Conservation (phyloP, 192 early-diverging fungal genomes). For the Chytriomyces hyalinus region DNA sequence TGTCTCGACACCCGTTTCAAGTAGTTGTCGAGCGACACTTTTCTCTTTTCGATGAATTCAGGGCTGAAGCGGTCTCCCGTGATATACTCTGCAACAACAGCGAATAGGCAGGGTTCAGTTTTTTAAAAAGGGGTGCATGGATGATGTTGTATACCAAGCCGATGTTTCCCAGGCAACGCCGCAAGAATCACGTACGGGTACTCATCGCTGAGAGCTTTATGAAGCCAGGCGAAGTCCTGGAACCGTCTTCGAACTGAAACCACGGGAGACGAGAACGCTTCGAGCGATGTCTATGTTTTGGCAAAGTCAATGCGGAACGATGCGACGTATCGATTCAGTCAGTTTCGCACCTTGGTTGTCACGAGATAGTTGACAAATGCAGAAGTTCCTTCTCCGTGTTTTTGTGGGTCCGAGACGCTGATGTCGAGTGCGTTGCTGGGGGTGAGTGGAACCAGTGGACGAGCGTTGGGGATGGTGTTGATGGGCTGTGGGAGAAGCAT, state of each 20-base stretch:
- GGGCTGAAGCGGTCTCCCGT: constrained; percentile 92
- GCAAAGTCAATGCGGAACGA: neutral
- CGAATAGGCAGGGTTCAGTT: neutral
- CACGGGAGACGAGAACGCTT: constrained; percentile 56
- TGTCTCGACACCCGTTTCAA: constrained; percentile 81
- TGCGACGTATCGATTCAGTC: too few relatives aligned
- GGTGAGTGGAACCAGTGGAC: constrained; percentile 1
- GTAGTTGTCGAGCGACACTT: constrained; percentile 81
- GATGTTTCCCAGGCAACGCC: constrained; percentile 90
- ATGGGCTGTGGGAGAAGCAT: too few relatives aligned
- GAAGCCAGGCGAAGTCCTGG: constrained; percentile 93
- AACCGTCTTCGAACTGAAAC: constrained; percentile 84
- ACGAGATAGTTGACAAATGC: constrained; percentile 86
- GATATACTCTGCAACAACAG: constrained; percentile 74
- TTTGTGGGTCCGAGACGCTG: constrained; percentile 78
- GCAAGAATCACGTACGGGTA: constrained; percentile 84
- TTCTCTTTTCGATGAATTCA: constrained; percentile 88
- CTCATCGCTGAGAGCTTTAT: constrained; percentile 73
- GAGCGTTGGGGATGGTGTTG: too few relatives aligned
- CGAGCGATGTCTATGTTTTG: constrained; percentile 62
- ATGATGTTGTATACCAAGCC: constrained; percentile 65
- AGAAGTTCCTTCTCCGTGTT: constrained; percentile 86
- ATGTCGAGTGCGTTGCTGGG: constrained; percentile 48
- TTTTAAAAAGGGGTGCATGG: neutral
- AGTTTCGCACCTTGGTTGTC: constrained; percentile 65